Conservation (phyloP, 2,329 filamentous ascomycete species). For the Didymella exigua region DNA sequence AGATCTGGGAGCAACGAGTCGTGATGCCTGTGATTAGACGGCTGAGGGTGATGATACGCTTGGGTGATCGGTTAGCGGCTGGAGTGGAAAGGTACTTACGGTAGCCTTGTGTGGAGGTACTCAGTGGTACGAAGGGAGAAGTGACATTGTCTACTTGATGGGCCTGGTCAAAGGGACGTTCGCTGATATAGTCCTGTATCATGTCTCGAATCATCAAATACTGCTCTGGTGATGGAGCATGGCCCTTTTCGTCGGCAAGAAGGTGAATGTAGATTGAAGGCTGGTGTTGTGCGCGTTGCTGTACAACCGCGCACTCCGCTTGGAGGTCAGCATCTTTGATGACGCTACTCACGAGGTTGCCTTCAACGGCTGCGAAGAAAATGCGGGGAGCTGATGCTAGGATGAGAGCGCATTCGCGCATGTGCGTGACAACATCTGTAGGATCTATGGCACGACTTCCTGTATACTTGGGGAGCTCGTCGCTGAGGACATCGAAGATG, state of each 20-base stretch:
- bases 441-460: constrained; percentile 21
- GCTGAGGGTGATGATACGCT: constrained; percentile 21
- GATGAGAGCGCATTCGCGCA: constrained; percentile 35
- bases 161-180: constrained; percentile 6
- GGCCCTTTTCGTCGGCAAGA: constrained; percentile 28
- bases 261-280: constrained; percentile 40
- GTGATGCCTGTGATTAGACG: constrained; percentile 27
- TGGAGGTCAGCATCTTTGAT: constrained; percentile 20
- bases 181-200: constrained; percentile 25
- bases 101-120: constrained; percentile 18
- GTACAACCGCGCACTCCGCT: constrained; percentile 25
- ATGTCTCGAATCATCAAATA: constrained; percentile 28
- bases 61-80: constrained; percentile 13
- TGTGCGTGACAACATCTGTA: constrained; percentile 15
- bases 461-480: constrained; percentile 34
- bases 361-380: constrained; percentile 34
- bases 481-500: constrained; percentile 30
- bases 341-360: constrained; percentile 27
- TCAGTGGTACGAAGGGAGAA: not conserved
- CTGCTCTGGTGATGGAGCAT: constrained; percentile 31
- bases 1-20: constrained; percentile 20
- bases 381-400: constrained; percentile 33
- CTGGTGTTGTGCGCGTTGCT: constrained; percentile 27
- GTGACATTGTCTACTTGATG: constrained; percentile 32
- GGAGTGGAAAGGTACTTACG: constrained; percentile 35